Conservation (phyloP, 2,329 filamentous ascomycete genomes). For the Paecilomyces sp. region DNA sequence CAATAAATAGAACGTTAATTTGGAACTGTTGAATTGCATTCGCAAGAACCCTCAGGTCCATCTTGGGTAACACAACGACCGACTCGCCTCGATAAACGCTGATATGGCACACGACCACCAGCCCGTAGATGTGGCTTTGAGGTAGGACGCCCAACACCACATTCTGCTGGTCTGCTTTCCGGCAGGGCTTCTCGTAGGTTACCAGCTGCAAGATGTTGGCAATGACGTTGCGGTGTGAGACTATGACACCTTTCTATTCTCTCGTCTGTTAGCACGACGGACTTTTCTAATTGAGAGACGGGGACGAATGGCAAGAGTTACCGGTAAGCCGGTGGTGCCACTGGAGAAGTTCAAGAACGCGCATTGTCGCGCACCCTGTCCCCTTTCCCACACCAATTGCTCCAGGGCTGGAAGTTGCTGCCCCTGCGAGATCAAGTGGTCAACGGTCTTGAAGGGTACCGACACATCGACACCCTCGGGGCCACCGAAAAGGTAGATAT, state of each 20-base stretch:
- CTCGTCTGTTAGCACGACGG: too few relatives aligned
- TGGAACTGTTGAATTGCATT: constrained; percentile 17
- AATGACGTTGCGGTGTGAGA: constrained; percentile 66
- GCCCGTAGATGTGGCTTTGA: constrained; percentile 68
- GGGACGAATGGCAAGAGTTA: constrained; percentile 24
- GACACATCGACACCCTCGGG: constrained; percentile 45
- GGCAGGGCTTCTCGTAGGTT: constrained; percentile 37
- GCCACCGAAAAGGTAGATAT: constrained; percentile 59
- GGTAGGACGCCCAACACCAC: constrained; percentile 59
- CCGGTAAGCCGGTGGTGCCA: constrained; percentile 65
- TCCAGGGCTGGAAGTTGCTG: constrained; percentile 46
- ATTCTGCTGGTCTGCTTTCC: constrained; percentile 39
- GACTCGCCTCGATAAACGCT: constrained; percentile 61
- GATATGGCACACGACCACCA: constrained; percentile 58
- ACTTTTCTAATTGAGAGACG: too few relatives aligned
- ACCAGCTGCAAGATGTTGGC: constrained; percentile 59
- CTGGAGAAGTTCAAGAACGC: constrained; percentile 68
- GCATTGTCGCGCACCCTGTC: constrained; percentile 58
- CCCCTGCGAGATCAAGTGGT: constrained; percentile 56
- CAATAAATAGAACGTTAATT: not conserved
- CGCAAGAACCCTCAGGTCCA: constrained; percentile 6
- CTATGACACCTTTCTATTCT: constrained; percentile 64
- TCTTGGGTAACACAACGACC: constrained; percentile 50
- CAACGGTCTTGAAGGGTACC: constrained; percentile 50
- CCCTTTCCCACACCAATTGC: constrained; percentile 53